Evolutionary conservation across 2,329 filamentous ascomycete species (phyloP).

Genomic region (Trichoderma sp.): DNA sequence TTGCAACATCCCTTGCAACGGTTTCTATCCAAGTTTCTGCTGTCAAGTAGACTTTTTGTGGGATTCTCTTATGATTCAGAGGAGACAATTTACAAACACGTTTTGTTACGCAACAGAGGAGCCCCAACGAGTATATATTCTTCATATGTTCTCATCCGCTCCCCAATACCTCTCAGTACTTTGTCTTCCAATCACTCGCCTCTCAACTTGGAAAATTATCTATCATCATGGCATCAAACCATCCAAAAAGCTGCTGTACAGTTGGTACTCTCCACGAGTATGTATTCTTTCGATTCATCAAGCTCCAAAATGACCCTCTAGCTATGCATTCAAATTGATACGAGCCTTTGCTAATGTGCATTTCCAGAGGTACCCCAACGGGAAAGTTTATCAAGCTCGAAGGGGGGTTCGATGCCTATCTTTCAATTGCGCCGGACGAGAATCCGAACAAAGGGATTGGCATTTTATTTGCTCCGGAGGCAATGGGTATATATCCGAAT

Average conservation of each 20-base stretch:
- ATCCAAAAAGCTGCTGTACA: neutral
- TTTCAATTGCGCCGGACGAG: neutral
- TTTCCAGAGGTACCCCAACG: neutral
- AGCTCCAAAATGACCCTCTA: neutral
- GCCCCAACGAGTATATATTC: neutral
- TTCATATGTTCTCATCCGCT: neutral
- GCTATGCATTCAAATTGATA: neutral
- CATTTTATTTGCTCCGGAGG: constrained; percentile 44
- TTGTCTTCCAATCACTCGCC: neutral
- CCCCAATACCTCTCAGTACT: neutral
- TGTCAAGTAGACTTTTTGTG: neutral
- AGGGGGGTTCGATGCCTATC: neutral
- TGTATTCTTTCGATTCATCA: neutral
- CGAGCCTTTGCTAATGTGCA: neutral
- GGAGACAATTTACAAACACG: neutral
- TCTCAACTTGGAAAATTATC: neutral
- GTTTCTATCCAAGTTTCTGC: neutral
- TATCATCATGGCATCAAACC: neutral
- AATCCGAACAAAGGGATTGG: constrained; percentile 14
- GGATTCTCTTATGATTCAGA: neutral
- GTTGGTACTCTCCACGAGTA: neutral
- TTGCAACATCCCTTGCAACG: neutral
- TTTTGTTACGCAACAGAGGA: neutral
- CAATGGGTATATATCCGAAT: constrained; percentile 45
- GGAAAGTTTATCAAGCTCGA: neutral